Base-by-base conservation (phyloP, 2,329 filamentous ascomycete genomes). In the Penicillium sumatraense region DNA sequence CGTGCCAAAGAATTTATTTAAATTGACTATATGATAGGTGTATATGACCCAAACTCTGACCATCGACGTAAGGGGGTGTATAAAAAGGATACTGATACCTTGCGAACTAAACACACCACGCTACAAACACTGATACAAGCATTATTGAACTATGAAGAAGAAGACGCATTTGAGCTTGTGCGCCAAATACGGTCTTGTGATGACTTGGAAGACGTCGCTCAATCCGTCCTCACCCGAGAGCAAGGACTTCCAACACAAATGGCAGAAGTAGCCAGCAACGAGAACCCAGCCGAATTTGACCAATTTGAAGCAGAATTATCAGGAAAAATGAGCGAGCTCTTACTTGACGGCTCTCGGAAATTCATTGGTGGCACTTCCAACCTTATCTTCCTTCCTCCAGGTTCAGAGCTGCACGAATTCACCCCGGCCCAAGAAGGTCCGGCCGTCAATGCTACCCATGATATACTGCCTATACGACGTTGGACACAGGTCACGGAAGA, bases 31-130 rank as follows among this genome's bases (percentile, higher is more conserved):
- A 21, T 58, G 21, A 86, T 90, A 77, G 97, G 95, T 73, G 83
- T 97, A 62, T 98, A 98, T 80, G 93, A 98, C 70, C 93, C 93
- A 3, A 96, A 93, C 70, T 96, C 93, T 55, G 95, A 99, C 73
- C 93, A 97, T 73, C 89, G 95, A 47, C 88, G 95, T 48, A 98
- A 98, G 73, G 95, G 95, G 57, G 95, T 98, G 46, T 98, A 98
- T 74, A 93, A 93, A 69, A 92, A 96, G 75, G 95, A 96, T 73
- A 86, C 89, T 21, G 93, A 96, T 73, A 91, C 86, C 69, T 83
- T 93, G 72, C 96, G 96, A 77, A 93, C 92, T 20, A 87, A 87
- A 59, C 91, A 88, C 68, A 90, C 91, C 31, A 98, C 93, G 1
- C 80, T 98, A 52, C 91, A 97, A 72, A 92, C 92, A n/a, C 80